Percentiles rank a stretch among this genome's conserved stretches.
Evolutionary conservation across 179 eudicot species (phyloP).

Genomic region (Sideroxylon spinosum): DNA sequence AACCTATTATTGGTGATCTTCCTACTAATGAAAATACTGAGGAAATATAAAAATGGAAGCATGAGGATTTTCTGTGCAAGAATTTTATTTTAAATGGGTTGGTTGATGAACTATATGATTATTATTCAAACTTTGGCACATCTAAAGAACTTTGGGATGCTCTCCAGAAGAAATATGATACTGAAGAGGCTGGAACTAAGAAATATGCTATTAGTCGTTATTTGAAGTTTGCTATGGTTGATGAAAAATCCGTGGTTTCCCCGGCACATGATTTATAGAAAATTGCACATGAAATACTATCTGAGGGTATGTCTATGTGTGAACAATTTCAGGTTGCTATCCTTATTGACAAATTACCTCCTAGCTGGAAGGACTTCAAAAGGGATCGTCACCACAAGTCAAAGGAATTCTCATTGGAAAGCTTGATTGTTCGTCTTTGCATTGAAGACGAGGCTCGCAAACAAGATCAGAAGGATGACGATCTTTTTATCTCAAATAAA

Average conservation of each 20-base stretch:
- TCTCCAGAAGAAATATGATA: constrained; percentile 20
- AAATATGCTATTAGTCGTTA: constrained; percentile 12
- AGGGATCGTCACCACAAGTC: no score
- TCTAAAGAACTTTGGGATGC: constrained; percentile 19
- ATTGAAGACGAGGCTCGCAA: not conserved
- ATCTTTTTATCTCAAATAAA: not conserved
- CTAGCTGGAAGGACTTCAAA: not conserved
- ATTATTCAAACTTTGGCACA: not conserved
- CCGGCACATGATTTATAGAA: constrained; percentile 14
- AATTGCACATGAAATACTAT: constrained; percentile 9
- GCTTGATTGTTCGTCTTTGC: no score
- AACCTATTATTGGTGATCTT: not conserved
- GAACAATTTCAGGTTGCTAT: constrained; percentile 19
- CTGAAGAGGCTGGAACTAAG: constrained; percentile 18
- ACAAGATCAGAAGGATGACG: constrained; percentile 11
- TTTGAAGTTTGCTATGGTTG: constrained; percentile 10
- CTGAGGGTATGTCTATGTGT: constrained; percentile 6
- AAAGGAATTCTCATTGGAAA: no score
- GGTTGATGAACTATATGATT: constrained; percentile 16
- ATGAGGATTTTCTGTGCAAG: constrained; percentile 14
- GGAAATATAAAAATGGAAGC: not conserved
- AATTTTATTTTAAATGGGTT: constrained; percentile 22
- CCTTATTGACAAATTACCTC: constrained; percentile 16
- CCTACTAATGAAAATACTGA: not conserved
- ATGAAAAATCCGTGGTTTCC: constrained; percentile 1